Evolutionary conservation across 108 stramenopile species (phyloP), one percentile per base, ranked within the genome.

Genomic region (Bacterosira constricta): DNA sequence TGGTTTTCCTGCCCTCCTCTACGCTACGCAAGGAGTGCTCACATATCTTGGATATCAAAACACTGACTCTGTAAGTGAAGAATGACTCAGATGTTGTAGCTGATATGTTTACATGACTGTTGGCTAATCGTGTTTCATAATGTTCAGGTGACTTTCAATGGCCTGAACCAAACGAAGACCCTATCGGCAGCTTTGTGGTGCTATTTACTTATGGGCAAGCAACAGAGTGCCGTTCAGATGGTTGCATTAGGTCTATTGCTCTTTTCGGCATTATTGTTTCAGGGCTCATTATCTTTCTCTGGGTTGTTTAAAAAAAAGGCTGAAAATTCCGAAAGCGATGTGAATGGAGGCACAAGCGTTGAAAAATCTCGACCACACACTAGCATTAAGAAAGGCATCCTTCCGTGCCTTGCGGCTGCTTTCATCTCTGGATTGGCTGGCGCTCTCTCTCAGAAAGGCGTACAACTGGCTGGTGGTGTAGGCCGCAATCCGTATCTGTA

Each of bases 111-210:
- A n/a, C n/a, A n/a, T 86, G 15, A 86, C 86, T 60, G 83, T 82
- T 63, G 76, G 81, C n/a, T 84, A 85, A 51, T 56, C 29, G 32
- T 32, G 2, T 3, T 56, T 18, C n/a, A 9, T 38, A 15, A 15
- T 18, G n/a, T 1, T 56, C 55, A 56, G 55, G 75, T 96, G 6
- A 87, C 86, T 8, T 96, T 88, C 75, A 93, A 93, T 66, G 88
- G 85, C 20, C 78, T 96, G 25, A 92, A 89, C 42, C 96, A 96
- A 76, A 94, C 92, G 4, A 96, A 96, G 75, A 96, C 92, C 2
- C 44, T 96, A 36, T 85, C 84, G 29, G 96, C 97, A 26, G 97
- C 97, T 50, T 58, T 97, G 6, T 97, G 90, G 73, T 94, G 96
- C 49, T 97, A 66, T 63, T 54, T 96, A 20, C 65, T 97, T 26